These are phyloP conservation scores for Ogataea saltuana DNA, from an alignment of 805 yeast species.

Conservation along the genomic window DNA sequence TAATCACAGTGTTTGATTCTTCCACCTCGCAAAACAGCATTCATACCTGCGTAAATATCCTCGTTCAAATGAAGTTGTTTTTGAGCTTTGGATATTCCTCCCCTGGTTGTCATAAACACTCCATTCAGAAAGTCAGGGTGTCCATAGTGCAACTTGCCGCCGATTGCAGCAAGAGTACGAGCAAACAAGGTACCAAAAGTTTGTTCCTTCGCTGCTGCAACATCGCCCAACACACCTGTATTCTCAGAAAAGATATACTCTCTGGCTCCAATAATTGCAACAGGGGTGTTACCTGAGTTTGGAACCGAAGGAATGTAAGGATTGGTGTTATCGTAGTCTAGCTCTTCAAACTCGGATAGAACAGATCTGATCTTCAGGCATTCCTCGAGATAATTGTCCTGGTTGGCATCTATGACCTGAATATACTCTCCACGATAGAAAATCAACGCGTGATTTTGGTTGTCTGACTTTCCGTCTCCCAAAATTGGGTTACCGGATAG, in stretches of 20 bases:
- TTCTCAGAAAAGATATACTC: conserved; percentile 94
- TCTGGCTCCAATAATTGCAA: conserved; percentile 93
- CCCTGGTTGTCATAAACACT: conserved; percentile 90
- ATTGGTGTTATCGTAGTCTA: conserved; percentile 48
- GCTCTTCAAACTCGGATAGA: conserved; percentile 87
- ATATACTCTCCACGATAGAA: conserved; percentile 93
- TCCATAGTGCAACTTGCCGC: conserved; percentile 93
- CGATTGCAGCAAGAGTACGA: conserved; percentile 88
- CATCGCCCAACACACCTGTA: conserved; percentile 90
- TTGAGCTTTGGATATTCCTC: conserved; percentile 94
- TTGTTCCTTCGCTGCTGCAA: conserved; percentile 97
- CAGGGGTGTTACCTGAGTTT: conserved; percentile 49
- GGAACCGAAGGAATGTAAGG: conserved; percentile 59
- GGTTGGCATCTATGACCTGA: conserved; percentile 94
- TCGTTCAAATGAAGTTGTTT: conserved; percentile 91
- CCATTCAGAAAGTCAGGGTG: conserved; percentile 95
- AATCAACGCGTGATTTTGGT: conserved; percentile 84
- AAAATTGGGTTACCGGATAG: conserved; percentile 92
- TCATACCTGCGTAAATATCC: conserved; percentile 96
- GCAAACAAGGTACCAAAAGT: conserved; percentile 96
- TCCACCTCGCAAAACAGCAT: conserved; percentile 85
- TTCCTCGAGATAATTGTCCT: conserved; percentile 93
- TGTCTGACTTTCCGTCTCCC: conserved; percentile 96
- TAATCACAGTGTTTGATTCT: conserved; percentile 93
- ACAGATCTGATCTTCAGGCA: conserved; percentile 88